A percentile compares a stretch with the other conserved stretches of the same genome.
These are phyloP conservation scores for Sungouiozyma intestinalis DNA, from an alignment of 805 yeast genomes.

Conservation along the genomic window DNA sequence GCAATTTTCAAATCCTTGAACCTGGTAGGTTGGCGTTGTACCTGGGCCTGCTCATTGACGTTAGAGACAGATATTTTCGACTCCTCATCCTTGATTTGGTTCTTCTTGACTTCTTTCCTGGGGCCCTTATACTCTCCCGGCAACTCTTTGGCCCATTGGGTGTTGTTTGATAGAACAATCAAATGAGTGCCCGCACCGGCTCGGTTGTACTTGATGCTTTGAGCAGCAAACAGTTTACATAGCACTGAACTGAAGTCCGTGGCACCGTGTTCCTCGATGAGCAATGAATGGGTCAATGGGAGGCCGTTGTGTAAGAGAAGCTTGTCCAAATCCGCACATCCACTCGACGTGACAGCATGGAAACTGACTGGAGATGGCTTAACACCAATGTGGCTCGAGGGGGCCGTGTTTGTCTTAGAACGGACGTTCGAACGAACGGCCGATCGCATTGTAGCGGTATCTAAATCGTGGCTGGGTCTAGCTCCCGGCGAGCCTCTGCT, in stretches of 20 bases:
- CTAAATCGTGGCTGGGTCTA: conserved; percentile 2
- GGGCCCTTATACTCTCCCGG: conserved; percentile 73
- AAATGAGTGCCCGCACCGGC: conserved; percentile 43
- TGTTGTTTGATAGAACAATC: conserved; percentile 50
- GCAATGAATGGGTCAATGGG: conserved; percentile 62
- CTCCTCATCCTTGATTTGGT: conserved; percentile 45
- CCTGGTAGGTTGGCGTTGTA: conserved; percentile 15
- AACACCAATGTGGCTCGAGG: conserved; percentile 41
- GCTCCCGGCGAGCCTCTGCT: conserved; percentile 2
- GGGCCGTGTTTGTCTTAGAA: too few species aligned
- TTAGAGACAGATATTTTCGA: conserved; percentile 60
- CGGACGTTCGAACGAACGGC: too few species aligned
- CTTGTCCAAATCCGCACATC: conserved; percentile 64
- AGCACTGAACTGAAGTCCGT: conserved; percentile 78
- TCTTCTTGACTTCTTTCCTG: conserved; percentile 53
- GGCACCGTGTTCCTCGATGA: conserved; percentile 76
- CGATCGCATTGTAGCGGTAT: background rate
- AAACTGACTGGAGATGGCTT: conserved; percentile 69
- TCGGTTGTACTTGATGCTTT: conserved; percentile 62
- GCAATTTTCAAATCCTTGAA: conserved; percentile 67
- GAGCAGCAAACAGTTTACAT: conserved; percentile 60
- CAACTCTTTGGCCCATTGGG: conserved; percentile 52
- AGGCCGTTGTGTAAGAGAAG: conserved; percentile 73
- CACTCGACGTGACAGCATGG: conserved; percentile 69
- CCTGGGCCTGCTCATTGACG: conserved; percentile 30